Percentiles rank a stretch among this genome's conserved stretches.
Conservation (phyloP, 371 early-diverging fungal species). For the Mortierella sp. region DNA sequence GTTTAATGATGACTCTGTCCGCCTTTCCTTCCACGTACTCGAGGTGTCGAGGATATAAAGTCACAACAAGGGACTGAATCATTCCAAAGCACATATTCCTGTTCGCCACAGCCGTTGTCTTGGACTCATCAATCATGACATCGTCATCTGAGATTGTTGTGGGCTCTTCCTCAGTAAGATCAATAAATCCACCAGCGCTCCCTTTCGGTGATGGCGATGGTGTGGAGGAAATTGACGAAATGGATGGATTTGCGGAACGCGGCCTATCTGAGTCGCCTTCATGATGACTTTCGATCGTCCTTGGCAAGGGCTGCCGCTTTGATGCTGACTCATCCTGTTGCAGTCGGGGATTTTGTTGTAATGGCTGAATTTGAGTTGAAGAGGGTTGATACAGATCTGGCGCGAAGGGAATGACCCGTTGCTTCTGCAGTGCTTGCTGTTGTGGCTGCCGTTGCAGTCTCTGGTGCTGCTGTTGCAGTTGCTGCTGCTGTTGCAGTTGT, state of each 20-base stretch:
- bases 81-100: constrained; percentile 61
- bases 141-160: constrained; percentile 36
- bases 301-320: background rate
- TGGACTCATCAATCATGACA: constrained; percentile 49
- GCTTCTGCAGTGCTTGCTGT: constrained; percentile 6
- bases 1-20: constrained; percentile 55
- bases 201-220: constrained; percentile 20
- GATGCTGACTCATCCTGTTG: background rate
- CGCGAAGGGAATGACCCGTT: background rate
- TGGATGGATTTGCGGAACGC: constrained; percentile 8
- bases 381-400: background rate
- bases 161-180: constrained; percentile 37
- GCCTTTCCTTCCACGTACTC: constrained; percentile 47
- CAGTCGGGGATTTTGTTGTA: too few relatives aligned
- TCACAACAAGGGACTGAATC: constrained; percentile 54
- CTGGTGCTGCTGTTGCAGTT: constrained; percentile 7
- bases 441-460: constrained; percentile 1
- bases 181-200: constrained; percentile 14
- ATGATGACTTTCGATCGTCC: background rate
- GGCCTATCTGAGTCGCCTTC: constrained; percentile 1
- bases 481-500: constrained; percentile 1
- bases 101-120: constrained; percentile 47
- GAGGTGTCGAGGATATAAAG: constrained; percentile 53
- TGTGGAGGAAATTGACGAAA: constrained; percentile 19
- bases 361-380: too few relatives aligned